Percentiles rank a stretch among this genome's conserved stretches.
Evolutionary conservation across 139 green algal species (phyloP).

Genomic region (Trebouxia sp.): DNA sequence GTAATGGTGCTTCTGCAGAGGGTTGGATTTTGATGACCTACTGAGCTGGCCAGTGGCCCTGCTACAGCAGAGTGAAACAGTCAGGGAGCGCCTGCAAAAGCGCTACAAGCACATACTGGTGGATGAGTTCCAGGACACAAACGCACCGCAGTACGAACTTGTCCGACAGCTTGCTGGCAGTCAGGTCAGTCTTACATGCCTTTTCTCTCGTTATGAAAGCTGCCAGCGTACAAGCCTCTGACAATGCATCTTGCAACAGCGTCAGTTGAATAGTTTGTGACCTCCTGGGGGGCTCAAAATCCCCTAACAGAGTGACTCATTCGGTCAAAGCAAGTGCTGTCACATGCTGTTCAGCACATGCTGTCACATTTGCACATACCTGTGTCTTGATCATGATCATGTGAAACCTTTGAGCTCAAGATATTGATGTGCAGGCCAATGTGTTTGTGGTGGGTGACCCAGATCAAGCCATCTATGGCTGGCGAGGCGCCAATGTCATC

Average conservation of each 20-base stretch:
- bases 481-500: conserved; percentile 50
- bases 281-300: no score
- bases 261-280: no score
- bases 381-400: no score
- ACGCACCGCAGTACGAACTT: conserved; percentile 66
- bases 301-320: no score
- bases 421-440: conserved; percentile 15
- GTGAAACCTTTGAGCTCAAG: no score
- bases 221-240: no score
- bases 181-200: conserved; percentile 20
- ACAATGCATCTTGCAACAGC: no score
- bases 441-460: conserved; percentile 85
- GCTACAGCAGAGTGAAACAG: conserved; percentile 5
- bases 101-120: conserved; percentile 54
- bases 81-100: conserved; percentile 4
- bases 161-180: conserved; percentile 47
- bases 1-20: not conserved
- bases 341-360: no score
- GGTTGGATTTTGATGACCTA: conserved; percentile 50
- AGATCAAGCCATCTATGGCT: conserved; percentile 85
- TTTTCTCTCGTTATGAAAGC: not conserved
- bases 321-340: no score
- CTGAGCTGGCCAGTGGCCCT: conserved; percentile 39
- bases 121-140: conserved; percentile 76
- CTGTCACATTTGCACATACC: no score